phyloP scores from a whole-genome alignment of 2,329 filamentous ascomycete species.

The Verticillium nonalfalfae region DNA sequence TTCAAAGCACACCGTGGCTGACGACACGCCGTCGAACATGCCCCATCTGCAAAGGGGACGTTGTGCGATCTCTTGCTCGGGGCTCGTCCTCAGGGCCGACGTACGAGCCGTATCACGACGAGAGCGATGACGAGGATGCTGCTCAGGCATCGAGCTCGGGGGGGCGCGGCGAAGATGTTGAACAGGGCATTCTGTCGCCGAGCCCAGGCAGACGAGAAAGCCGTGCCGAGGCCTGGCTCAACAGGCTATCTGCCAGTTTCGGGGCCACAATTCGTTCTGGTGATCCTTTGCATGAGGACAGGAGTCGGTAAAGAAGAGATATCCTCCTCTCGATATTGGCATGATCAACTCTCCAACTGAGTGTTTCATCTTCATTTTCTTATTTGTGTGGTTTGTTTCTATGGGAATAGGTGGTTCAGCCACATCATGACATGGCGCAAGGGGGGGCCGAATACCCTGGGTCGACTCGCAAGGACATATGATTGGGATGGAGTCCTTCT shows the following conservation, averaged over 20 bases:
- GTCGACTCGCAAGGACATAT: background rate
- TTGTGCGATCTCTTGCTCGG: constrained; percentile 64
- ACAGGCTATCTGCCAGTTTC: constrained; percentile 25
- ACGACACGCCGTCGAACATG: constrained; percentile 95
- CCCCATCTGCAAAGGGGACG: constrained; percentile 96
- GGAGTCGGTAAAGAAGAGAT: constrained; percentile 3
- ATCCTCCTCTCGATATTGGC: background rate
- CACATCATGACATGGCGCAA: background rate
- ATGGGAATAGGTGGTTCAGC: background rate
- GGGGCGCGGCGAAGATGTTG: constrained; percentile 30
- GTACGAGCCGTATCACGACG: constrained; percentile 50
- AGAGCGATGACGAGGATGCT: constrained; percentile 35
- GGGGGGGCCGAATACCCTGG: background rate
- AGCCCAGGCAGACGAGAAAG: constrained; percentile 12
- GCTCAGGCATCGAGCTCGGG: constrained; percentile 1
- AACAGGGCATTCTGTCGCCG: constrained; percentile 30
- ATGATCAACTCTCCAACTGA: background rate
- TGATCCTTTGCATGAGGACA: constrained; percentile 7
- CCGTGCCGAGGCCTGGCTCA: constrained; percentile 29
- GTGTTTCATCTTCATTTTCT: background rate
- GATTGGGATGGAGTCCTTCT: background rate
- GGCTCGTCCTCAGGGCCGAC: constrained; percentile 43
- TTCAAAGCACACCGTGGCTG: constrained; percentile 81
- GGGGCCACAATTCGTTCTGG: constrained; percentile 5
- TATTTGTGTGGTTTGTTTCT: background rate